Conservation (phyloP, 2,329 filamentous ascomycete genomes). For the Chrysoporthe puriensis region DNA sequence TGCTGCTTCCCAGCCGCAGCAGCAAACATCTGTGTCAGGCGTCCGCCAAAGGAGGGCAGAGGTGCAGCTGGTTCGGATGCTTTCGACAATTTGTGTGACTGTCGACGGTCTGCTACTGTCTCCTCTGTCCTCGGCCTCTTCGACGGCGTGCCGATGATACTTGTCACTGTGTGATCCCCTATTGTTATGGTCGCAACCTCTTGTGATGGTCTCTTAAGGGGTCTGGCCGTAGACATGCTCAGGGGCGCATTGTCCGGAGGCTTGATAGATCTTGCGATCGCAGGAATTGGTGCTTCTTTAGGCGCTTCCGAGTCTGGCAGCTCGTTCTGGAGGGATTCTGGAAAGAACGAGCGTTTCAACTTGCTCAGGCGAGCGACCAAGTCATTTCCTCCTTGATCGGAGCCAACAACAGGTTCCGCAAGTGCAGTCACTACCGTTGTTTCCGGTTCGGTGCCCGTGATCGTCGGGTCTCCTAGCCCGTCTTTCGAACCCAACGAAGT, state of each 20-base stretch:
- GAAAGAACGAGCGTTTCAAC: constrained; percentile 24
- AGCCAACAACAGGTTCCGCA: not conserved
- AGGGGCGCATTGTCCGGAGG: constrained; percentile 33
- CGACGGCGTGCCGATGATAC: constrained; percentile 62
- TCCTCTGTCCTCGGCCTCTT: constrained; percentile 51
- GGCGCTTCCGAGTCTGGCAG: constrained; percentile 10
- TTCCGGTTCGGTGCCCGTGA: constrained; percentile 18
- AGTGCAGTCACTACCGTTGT: not conserved
- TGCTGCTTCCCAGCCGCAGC: constrained; percentile 38
- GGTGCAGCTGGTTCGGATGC: constrained; percentile 32
- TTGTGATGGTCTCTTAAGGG: constrained; percentile 59
- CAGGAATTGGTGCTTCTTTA: constrained; percentile 39
- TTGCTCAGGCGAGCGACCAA: constrained; percentile 19
- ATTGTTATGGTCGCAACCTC: constrained; percentile 77
- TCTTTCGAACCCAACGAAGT: not conserved
- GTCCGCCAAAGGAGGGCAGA: constrained; percentile 48
- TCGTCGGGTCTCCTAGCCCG: not conserved
- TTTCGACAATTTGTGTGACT: constrained; percentile 39
- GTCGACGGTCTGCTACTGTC: constrained; percentile 36
- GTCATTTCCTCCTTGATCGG: constrained; percentile 7
- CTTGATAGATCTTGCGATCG: constrained; percentile 39
- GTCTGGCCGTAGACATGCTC: constrained; percentile 31
- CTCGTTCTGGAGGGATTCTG: constrained; percentile 30
- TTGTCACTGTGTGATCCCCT: constrained; percentile 68
- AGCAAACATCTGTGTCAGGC: constrained; percentile 50